Percentiles rank a stretch among this genome's conserved stretches.
Evolutionary conservation across 73 alveolate genomes (phyloP).

Genomic region (Tetrahymena malaccensis): DNA sequence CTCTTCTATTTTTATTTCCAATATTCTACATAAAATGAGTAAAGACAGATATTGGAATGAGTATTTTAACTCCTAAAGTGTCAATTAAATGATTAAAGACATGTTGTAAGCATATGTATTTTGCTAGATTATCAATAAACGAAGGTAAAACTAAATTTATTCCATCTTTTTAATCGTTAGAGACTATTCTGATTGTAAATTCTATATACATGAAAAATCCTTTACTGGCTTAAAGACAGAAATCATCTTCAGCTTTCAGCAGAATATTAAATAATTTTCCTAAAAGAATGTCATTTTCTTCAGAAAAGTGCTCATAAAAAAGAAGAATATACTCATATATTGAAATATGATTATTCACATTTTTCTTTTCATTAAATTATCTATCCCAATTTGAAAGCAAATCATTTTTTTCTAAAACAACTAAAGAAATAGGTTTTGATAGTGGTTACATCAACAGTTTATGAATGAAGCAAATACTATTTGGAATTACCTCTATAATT

Average conservation of each 20-base stretch:
- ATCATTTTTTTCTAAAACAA: neutral
- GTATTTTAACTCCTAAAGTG: neutral
- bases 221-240: neutral
- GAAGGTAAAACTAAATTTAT: neutral
- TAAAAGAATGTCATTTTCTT: neutral
- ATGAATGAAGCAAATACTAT: neutral
- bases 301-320: neutral
- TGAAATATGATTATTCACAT: neutral
- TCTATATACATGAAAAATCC: neutral
- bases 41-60: neutral
- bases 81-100: neutral
- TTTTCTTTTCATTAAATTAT: neutral
- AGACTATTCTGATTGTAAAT: neutral
- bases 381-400: neutral
- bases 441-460: neutral
- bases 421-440: neutral
- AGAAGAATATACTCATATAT: neutral
- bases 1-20: neutral
- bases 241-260: neutral
- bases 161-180: neutral
- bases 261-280: neutral
- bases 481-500: neutral
- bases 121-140: neutral
- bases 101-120: neutral
- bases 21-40: neutral